Percentiles rank a stretch among this genome's conserved stretches.
phyloP scores from a whole-genome alignment of 2,329 filamentous ascomycete genomes.

The Ophiostoma tasmaniense region DNA sequence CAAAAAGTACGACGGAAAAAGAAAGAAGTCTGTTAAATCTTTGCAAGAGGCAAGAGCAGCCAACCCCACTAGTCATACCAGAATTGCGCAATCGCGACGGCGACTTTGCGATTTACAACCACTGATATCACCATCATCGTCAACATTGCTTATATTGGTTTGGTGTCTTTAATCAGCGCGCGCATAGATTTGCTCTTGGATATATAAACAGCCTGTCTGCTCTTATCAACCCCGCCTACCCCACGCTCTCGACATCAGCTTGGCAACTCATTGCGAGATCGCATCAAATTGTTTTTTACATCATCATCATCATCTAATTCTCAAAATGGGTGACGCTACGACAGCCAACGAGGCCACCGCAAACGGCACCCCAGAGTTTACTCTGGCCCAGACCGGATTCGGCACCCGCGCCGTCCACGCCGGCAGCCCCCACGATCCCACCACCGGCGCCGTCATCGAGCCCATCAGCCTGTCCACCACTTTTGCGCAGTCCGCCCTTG shows the following conservation, averaged over 20 bases:
- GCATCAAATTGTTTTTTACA: neutral
- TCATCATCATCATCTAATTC: neutral
- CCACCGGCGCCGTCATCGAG: slow-evolving; percentile 92
- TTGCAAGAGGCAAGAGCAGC: neutral
- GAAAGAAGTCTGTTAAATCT: neutral
- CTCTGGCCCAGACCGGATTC: slow-evolving; percentile 52
- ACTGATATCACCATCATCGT: neutral
- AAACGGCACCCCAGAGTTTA: slow-evolving; percentile 24
- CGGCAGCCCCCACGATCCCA: slow-evolving; percentile 80
- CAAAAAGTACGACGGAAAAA: slow-evolving; percentile 1
- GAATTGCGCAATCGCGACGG: slow-evolving; percentile 11
- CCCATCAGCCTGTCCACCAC: slow-evolving; percentile 94
- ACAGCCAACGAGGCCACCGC: slow-evolving; percentile 36
- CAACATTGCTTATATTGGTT: neutral
- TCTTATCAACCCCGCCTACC: neutral
- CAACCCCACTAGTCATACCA: slow-evolving; percentile 7
- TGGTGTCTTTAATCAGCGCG: neutral
- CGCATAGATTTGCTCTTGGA: neutral
- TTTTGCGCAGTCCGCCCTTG: slow-evolving; percentile 83
- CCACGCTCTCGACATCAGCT: neutral
- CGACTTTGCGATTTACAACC: slow-evolving; percentile 8
- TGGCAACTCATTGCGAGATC: neutral
- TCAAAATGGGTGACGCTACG: neutral
- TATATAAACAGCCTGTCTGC: neutral
- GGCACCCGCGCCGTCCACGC: slow-evolving; percentile 93